Evolutionary conservation across 2,329 filamentous ascomycete genomes (phyloP), one percentile per base, ranked within the genome.

Genomic region (Penicillium crustosum): DNA sequence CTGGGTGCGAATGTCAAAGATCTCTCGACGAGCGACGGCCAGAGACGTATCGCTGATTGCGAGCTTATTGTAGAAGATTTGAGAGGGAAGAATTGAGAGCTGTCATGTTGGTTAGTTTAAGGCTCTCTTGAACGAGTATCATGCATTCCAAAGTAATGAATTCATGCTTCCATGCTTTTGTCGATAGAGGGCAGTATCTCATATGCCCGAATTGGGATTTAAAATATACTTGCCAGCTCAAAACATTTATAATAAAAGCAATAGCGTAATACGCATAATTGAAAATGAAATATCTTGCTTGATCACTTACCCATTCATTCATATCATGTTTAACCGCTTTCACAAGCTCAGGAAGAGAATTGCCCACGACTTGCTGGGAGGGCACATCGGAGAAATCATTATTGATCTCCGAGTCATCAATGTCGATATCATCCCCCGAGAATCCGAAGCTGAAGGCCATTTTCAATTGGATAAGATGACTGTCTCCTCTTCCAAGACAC

Each of bases 1-100:
- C 67, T 88, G 86, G 2, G 86, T 77, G 27, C 83, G 81, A 38
- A 88, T 82, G 65, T 88, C 86, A 72, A 86, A 86, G 47, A 88
- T 76, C 59, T 86, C 84, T 49, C 86, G 80, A 36, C 84, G 81
- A 1, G 82, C 83, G 27, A 86, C 72, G 25, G 62, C 58, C 49
- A 63, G 56, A 10, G 61, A 41, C 21, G 53, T 71, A 68, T 23
- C 53, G 2, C 48, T 76, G 74, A 84, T 77, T 19, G 70, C 63
- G 48, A 85, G 72, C 17, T 73, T 81, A 67, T 81, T 82, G 73
- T 83, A 88, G 62, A 82, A 84, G 55, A 88, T 76, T 70, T 83
- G 83, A 44, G 83, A 83, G 21, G 85, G 86, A 3, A 87, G 75
- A 25, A 75, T 78, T 33, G 78, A 71, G 35, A 86, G 75, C 83